phyloP scores from a whole-genome alignment of 2,329 filamentous ascomycete genomes.

The Tolypocladium ovalisporum region DNA sequence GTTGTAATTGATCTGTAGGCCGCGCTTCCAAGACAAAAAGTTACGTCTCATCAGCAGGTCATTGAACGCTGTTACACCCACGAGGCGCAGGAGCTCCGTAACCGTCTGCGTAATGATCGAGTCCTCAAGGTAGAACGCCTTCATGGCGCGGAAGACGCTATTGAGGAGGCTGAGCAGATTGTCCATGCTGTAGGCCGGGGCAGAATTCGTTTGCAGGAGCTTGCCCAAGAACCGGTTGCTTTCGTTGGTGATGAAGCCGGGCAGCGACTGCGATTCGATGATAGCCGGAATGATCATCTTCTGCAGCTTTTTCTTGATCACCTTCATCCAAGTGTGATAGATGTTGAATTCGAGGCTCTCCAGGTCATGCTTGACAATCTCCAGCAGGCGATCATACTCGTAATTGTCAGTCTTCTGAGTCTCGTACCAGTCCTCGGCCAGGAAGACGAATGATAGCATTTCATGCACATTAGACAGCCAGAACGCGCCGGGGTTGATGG shows the following conservation, averaged over 20 bases:
- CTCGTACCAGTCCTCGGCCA: constrained; percentile 99
- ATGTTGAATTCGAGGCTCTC: constrained; percentile 99
- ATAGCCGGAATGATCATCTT: constrained; percentile 99
- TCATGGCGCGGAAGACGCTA: constrained; percentile 97
- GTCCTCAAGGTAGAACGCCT: constrained; percentile 94
- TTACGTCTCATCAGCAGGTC: constrained; percentile 95
- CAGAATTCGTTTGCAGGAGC: constrained; percentile 78
- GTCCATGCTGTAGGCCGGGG: constrained; percentile 98
- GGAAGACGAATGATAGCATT: constrained; percentile 98
- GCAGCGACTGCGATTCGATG: constrained; percentile 96
- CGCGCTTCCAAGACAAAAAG: constrained; percentile 98
- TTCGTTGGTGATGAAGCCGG: constrained; percentile 97
- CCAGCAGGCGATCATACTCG: constrained; percentile 91
- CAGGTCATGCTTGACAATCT: constrained; percentile 98
- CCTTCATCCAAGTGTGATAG: constrained; percentile 99
- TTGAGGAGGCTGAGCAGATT: constrained; percentile 92
- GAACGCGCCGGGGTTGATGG: constrained; percentile 94
- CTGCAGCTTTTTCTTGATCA: constrained; percentile 95
- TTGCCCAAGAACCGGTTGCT: constrained; percentile 98
- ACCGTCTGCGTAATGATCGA: constrained; percentile 92
- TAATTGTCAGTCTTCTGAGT: constrained; percentile 99
- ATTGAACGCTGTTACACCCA: constrained; percentile 97
- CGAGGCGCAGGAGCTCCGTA: constrained; percentile 82
- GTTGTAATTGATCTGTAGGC: constrained; percentile 99
- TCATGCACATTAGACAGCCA: constrained; percentile 99